Evolutionary conservation across 2,329 filamentous ascomycete genomes (phyloP).

Genomic region (Botrytis fabae): DNA sequence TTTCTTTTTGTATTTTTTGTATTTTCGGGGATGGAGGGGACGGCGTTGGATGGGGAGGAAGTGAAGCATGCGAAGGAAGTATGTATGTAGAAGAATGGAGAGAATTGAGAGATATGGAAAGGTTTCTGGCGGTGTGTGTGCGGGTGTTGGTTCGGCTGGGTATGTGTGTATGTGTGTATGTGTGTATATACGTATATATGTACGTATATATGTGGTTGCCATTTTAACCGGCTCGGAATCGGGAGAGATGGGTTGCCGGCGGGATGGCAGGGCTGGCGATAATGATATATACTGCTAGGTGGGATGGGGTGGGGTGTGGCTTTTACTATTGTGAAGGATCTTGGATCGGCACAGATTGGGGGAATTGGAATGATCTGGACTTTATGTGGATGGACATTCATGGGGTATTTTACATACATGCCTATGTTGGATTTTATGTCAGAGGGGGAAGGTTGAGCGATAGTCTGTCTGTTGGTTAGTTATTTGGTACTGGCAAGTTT

Average conservation of each 20-base stretch:
- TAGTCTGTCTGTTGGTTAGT: not conserved
- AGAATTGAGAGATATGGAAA: not conserved
- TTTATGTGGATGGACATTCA: not conserved
- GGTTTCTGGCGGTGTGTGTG: not conserved
- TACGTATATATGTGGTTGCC: not conserved
- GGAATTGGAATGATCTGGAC: not conserved
- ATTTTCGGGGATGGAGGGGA: too few species aligned
- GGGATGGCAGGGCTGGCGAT: not conserved
- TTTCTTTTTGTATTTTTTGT: not conserved
- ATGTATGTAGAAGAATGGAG: not conserved
- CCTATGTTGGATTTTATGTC: not conserved
- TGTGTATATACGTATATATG: not conserved
- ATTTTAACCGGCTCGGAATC: not conserved
- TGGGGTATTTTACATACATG: not conserved
- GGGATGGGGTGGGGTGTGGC: too few species aligned
- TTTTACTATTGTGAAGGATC: not conserved
- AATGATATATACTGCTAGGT: not conserved
- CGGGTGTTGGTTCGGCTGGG: too few species aligned
- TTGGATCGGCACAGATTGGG: not conserved
- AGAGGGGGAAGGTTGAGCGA: not conserved
- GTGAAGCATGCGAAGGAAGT: not conserved
- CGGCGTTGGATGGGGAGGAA: not conserved
- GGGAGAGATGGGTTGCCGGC: not conserved
- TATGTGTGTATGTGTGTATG: not conserved
- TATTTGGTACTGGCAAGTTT: not conserved